phyloP scores from a whole-genome alignment of 2,329 filamentous ascomycete genomes.

The Saccharata proteae region DNA sequence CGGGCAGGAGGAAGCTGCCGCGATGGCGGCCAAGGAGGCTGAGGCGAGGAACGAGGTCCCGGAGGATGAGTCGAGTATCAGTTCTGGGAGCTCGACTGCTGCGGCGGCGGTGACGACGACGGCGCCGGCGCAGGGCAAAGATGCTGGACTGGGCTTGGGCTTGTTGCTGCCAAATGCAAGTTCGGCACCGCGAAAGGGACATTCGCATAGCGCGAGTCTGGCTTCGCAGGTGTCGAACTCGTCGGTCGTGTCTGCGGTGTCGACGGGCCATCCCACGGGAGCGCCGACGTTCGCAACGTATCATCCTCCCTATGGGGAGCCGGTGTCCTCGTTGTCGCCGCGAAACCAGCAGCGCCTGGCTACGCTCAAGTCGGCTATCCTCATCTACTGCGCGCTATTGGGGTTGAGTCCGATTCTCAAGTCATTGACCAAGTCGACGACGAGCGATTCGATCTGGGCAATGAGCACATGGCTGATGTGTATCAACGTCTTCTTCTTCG shows the following conservation, averaged over 20 bases:
- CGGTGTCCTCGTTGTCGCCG: conserved; percentile 33
- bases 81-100: not conserved
- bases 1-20: conserved; percentile 50
- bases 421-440: conserved; percentile 86
- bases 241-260: conserved; percentile 21
- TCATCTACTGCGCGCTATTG: conserved; percentile 87
- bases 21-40: conserved; percentile 8
- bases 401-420: conserved; percentile 92
- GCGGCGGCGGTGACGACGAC: not conserved
- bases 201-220: conserved; percentile 43
- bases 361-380: conserved; percentile 80
- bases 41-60: conserved; percentile 5
- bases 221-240: conserved; percentile 41
- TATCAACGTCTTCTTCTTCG: conserved; percentile 96
- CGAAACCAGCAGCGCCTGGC: conserved; percentile 54
- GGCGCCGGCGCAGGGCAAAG: conserved; percentile 23
- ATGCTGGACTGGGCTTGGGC: conserved; percentile 27
- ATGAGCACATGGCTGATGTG: conserved; percentile 86
- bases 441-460: conserved; percentile 92
- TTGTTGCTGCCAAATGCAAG: conserved; percentile 20
- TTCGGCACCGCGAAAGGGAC: conserved; percentile 14
- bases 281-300: conserved; percentile 30
- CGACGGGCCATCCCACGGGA: conserved; percentile 13
- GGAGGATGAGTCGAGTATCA: conserved; percentile 11
- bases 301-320: conserved; percentile 24